Evolutionary conservation across 2,329 filamentous ascomycete genomes (phyloP), one percentile per base, ranked within the genome.

Genomic region (Claviceps maximensis): DNA sequence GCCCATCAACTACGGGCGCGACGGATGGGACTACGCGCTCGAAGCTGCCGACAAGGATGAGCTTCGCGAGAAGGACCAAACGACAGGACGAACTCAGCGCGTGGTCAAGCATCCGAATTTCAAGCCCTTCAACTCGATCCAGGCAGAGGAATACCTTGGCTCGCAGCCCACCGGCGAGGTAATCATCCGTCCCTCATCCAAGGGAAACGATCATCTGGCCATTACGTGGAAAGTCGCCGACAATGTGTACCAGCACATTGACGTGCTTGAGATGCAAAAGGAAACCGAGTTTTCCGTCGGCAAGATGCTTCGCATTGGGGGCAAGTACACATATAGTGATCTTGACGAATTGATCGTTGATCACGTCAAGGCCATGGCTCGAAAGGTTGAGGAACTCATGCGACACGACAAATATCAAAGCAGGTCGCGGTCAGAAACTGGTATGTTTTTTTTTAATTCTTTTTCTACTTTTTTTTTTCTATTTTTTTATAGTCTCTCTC

Each of bases 71-170:
- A 95, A 90, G 71, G 89, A 93, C 63, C 86, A 88, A 64, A 80
- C 81, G 12, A 87, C 87, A 19, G 89, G 88, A 15, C 87, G 93
- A 49, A 86, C 87, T 2, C 89, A 95, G 67, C 83, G 93, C 66
- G 93, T 98, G 55, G 93, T 98, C 74, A 98, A 98, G 69, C 93
- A 98, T 65, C 91, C 93, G 27, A 80, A 97, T 17, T 98, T 97
- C 79, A 87, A 85, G 60, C 85, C 89, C 0, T 97, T 94, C 77
- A 96, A 95, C 69, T 81, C 89, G 31, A 82, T 83, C 2, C 89
- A 97, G 69, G 93, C 93, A 1, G 89, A 97, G 69, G 89, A 97
- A 67, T 97, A 86, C 66, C 78, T 98, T 33, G 89, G 89, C 44
- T 87, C 86, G 15, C 88, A 94, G 66, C 80, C 85, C 50, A 77